phyloP scores from a whole-genome alignment of 352 stramenopile species.

The Pythium angustatum region DNA sequence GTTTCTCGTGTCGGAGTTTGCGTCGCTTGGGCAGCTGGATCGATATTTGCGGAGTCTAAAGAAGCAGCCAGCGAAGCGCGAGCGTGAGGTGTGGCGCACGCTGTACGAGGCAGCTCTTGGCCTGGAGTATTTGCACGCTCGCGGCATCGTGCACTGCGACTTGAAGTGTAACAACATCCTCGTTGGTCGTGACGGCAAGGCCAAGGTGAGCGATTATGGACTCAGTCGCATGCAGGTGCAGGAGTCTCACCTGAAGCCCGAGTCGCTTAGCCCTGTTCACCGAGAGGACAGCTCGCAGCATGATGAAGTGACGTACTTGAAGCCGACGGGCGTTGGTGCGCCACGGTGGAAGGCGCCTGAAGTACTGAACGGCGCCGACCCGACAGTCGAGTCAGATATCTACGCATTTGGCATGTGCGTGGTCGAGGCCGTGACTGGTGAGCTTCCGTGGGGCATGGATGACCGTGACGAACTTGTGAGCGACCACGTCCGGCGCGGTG shows the following conservation, averaged over 20 bases:
- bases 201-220: slow-evolving; percentile 29
- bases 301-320: no score
- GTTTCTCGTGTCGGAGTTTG: slow-evolving; percentile 46
- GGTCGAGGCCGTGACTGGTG: slow-evolving; percentile 30
- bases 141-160: slow-evolving; percentile 36
- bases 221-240: no score
- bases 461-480: neutral
- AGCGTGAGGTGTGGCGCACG: slow-evolving; percentile 25
- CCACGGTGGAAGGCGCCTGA: no score
- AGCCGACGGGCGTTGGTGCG: neutral
- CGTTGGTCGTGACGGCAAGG: slow-evolving; percentile 33
- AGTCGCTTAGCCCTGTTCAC: no score
- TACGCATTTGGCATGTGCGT: slow-evolving; percentile 37
- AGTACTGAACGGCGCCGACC: slow-evolving; percentile 16
- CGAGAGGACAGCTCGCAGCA: no score
- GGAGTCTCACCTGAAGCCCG: no score
- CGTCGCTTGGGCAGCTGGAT: slow-evolving; percentile 41
- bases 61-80: slow-evolving; percentile 17
- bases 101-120: slow-evolving; percentile 54
- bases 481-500: neutral
- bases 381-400: slow-evolving; percentile 23
- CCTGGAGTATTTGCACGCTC: slow-evolving; percentile 67
- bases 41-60: slow-evolving; percentile 29
- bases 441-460: neutral
- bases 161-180: slow-evolving; percentile 28